Evolutionary conservation across 2,329 filamentous ascomycete genomes (phyloP).

Genomic region (Cucurbitaria berberidis): DNA sequence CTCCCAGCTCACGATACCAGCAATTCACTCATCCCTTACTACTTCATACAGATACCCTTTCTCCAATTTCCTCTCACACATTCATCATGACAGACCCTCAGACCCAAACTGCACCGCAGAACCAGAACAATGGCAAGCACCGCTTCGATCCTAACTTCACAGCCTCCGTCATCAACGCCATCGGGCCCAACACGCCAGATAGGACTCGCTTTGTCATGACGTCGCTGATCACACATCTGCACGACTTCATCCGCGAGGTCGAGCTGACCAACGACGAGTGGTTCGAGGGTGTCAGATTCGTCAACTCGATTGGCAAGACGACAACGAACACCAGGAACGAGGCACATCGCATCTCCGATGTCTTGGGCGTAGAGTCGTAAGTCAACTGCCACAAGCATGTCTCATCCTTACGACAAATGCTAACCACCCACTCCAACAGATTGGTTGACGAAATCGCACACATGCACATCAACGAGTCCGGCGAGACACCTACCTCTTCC

Average conservation of each 20-base stretch:
- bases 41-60: not conserved
- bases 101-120: constrained; percentile 29
- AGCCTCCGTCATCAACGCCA: constrained; percentile 72
- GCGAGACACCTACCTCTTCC: constrained; percentile 71
- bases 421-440: constrained; percentile 46
- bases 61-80: not conserved
- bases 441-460: constrained; percentile 72
- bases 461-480: constrained; percentile 66
- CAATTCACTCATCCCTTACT: not conserved
- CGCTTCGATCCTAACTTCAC: constrained; percentile 81
- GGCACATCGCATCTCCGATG: constrained; percentile 73
- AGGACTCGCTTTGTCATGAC: constrained; percentile 69
- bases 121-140: constrained; percentile 32
- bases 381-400: constrained; percentile 33
- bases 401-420: not conserved
- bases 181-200: constrained; percentile 71
- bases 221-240: constrained; percentile 72
- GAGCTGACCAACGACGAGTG: constrained; percentile 80
- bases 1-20: constrained; percentile 9
- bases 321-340: constrained; percentile 74
- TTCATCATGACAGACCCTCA: constrained; percentile 19
- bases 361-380: constrained; percentile 75
- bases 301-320: constrained; percentile 76
- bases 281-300: constrained; percentile 75
- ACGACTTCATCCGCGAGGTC: constrained; percentile 79